Evolutionary conservation across 176 grass and related monocot species (phyloP), one percentile per base, ranked within the genome.

Genomic region (Avena atlantica): DNA sequence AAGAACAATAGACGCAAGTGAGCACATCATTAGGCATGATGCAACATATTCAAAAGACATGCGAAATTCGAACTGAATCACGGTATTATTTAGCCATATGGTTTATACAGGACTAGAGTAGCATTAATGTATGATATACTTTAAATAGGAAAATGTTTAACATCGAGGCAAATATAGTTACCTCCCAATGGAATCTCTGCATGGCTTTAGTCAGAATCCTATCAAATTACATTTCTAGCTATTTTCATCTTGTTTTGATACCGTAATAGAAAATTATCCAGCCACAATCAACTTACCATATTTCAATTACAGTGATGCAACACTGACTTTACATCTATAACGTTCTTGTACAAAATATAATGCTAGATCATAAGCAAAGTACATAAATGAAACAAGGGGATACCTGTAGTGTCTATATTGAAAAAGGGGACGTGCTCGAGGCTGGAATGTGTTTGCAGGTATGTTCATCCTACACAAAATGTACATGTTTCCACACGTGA

Each of bases 341-440:
- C 40, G 19, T 19, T 70, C 65, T n/a, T 7, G 51, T 31, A 58
- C 65, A 80, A 34, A 53, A 82, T 65, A 42, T 12, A 59, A 36
- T 78, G 75, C 47, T 60, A 51, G 75, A 81, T 50, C 49, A 84
- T 57, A 52, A 4, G 45, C 61, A 81, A 37, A 78, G 12, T 74
- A 42, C 42, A 76, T 52, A 53, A 83, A 87, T 57, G 31, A 79
- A 79, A 63, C 24, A 31, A 72, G 25, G 45, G 74, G 90, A 60
- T 93, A 98, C 97, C 97, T 94, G 90, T 98, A 98, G 83, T 96
- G 92, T 84, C 90, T 94, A 84, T 98, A 98, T 76, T 98, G 97
- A 78, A 98, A 98, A 80, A 98, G 94, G 23, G 90, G 94, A 1
- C 90, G 92, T 67, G 94, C 97, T 83, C 94, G 86, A 89, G 97